These are phyloP conservation scores for Russula vinacea DNA, from an alignment of 768 basidiomycete species.

Conservation along the genomic window DNA sequence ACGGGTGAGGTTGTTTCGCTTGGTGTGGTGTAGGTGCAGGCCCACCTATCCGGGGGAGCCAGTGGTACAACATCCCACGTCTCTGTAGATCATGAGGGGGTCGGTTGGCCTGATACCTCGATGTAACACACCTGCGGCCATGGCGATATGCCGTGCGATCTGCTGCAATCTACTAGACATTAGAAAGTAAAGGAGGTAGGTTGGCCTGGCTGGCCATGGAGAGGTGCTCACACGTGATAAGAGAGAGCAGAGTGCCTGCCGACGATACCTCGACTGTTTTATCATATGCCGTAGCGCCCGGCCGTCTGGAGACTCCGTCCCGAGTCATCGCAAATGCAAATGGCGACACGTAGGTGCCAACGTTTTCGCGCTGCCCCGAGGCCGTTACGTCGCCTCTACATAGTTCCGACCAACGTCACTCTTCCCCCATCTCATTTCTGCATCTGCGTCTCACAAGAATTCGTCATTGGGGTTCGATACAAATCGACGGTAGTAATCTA, in stretches of 20 bases:
- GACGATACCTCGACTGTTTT: background rate
- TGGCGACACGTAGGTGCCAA: background rate
- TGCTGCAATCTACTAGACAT: constrained; percentile 64
- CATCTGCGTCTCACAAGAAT: background rate
- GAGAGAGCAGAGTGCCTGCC: background rate
- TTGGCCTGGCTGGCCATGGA: background rate
- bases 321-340: background rate
- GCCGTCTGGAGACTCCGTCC: background rate
- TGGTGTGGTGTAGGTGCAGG: background rate
- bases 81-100: constrained; percentile 44
- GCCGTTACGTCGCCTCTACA: background rate
- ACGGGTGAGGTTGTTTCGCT: constrained; percentile 18
- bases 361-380: background rate
- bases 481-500: constrained; percentile 27
- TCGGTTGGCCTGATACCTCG: constrained; percentile 10
- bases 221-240: background rate
- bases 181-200: background rate
- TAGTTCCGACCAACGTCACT: background rate
- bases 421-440: background rate
- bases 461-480: constrained; percentile 24
- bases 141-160: constrained; percentile 50
- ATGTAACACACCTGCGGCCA: constrained; percentile 47
- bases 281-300: background rate
- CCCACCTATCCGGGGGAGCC: constrained; percentile 81
- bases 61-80: constrained; percentile 73